Percentiles rank a stretch among this genome's conserved stretches.
These are phyloP conservation scores for Suillus sp. DNA, from an alignment of 768 basidiomycete species.

Conservation along the genomic window DNA sequence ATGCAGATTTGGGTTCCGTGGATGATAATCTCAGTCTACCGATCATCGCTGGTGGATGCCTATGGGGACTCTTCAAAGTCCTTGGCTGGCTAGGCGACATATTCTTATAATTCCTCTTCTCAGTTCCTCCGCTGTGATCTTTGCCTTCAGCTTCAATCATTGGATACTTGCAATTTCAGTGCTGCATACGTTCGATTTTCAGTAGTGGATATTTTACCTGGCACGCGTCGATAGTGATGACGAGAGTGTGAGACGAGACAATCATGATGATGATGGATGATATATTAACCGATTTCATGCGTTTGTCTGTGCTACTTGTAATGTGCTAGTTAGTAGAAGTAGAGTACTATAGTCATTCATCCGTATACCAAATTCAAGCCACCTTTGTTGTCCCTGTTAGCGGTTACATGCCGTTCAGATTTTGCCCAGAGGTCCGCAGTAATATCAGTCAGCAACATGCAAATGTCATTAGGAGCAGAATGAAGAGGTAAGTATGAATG, in stretches of 20 bases:
- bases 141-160: neutral
- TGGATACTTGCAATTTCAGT: slow-evolving; percentile 2
- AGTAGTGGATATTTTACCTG: slow-evolving; percentile 5
- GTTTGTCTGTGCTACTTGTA: slow-evolving; percentile 5
- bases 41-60: slow-evolving; percentile 76
- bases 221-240: slow-evolving; percentile 1
- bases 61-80: slow-evolving; percentile 56
- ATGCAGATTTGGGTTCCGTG: slow-evolving; percentile 73
- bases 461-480: neutral
- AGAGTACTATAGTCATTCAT: slow-evolving; percentile 9
- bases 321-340: slow-evolving; percentile 9
- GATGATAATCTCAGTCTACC: slow-evolving; percentile 93
- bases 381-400: neutral
- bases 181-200: neutral
- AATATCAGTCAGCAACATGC: neutral
- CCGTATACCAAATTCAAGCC: slow-evolving; percentile 3
- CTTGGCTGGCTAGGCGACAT: slow-evolving; percentile 37
- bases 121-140: neutral
- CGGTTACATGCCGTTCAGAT: no score
- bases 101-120: slow-evolving; percentile 16
- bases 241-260: slow-evolving; percentile 1
- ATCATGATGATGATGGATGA: slow-evolving; percentile 2
- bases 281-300: slow-evolving; percentile 4
- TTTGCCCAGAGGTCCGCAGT: neutral
- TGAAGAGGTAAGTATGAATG: neutral